phyloP scores from a whole-genome alignment of 371 early-diverging fungal genomes.

The Circinella umbellata region DNA sequence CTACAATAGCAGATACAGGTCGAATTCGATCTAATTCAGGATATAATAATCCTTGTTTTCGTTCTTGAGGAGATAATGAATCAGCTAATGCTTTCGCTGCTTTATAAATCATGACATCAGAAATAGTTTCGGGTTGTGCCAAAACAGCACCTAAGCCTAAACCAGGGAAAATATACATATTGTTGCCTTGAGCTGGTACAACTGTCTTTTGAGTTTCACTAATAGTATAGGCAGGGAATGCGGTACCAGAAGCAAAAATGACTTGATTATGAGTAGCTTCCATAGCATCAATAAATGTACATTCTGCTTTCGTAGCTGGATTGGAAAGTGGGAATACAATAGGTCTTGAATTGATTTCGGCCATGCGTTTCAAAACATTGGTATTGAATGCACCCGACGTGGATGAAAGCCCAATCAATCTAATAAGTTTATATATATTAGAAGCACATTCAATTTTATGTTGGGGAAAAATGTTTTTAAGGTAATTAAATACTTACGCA shows the following conservation, averaged over 20 bases:
- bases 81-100: slow-evolving; percentile 81
- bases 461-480: too few species aligned
- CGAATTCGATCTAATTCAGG: slow-evolving; percentile 86
- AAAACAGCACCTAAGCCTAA: slow-evolving; percentile 85
- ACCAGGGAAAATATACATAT: slow-evolving; percentile 93
- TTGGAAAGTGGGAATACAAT: slow-evolving; percentile 95
- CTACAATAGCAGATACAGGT: slow-evolving; percentile 74
- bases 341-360: slow-evolving; percentile 75
- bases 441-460: too few species aligned
- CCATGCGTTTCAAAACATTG: slow-evolving; percentile 68
- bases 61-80: slow-evolving; percentile 73
- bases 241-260: slow-evolving; percentile 96
- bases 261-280: slow-evolving; percentile 76
- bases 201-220: slow-evolving; percentile 62
- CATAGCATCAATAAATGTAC: slow-evolving; percentile 92
- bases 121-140: slow-evolving; percentile 66
- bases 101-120: slow-evolving; percentile 81
- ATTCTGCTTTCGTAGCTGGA: slow-evolving; percentile 88
- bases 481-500: slow-evolving; percentile 36
- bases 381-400: slow-evolving; percentile 73
- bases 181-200: slow-evolving; percentile 77
- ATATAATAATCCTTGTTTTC: slow-evolving; percentile 69
- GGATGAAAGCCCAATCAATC: slow-evolving; percentile 85
- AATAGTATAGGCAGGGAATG: slow-evolving; percentile 80
- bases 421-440: slow-evolving; percentile 8